Evolutionary conservation across 805 yeast species (phyloP).

Genomic region (Candida schatavii): DNA sequence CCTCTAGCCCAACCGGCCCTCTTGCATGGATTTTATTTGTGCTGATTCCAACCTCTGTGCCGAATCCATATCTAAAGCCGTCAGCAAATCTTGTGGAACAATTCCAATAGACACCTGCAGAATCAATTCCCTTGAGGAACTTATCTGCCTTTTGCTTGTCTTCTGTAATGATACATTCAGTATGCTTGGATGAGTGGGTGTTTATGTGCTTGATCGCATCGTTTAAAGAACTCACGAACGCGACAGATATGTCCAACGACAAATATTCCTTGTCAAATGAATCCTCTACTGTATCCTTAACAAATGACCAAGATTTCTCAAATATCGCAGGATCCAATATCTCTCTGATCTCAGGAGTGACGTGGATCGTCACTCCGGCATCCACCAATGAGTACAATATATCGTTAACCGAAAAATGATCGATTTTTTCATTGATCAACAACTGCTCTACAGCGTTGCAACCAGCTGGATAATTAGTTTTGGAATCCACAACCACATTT

Average conservation of each 20-base stretch:
- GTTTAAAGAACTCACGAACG: conserved; percentile 52
- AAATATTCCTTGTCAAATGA: conserved; percentile 85
- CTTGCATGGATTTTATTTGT: conserved; percentile 97
- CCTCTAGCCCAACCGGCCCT: conserved; percentile 98
- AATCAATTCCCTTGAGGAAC: conserved; percentile 83
- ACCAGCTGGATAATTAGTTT: conserved; percentile 98
- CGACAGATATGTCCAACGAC: conserved; percentile 78
- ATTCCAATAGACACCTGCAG: conserved; percentile 97
- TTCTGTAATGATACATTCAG: conserved; percentile 88
- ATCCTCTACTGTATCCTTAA: conserved; percentile 51
- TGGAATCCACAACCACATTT: conserved; percentile 76
- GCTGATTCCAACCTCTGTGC: conserved; percentile 97
- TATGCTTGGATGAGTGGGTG: conserved; percentile 90
- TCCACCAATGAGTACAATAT: conserved; percentile 45
- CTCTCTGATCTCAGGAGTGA: conserved; percentile 50
- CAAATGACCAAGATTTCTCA: conserved; percentile 18
- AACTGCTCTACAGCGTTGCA: conserved; percentile 95
- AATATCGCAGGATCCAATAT: conserved; percentile 12
- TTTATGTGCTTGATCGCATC: conserved; percentile 88
- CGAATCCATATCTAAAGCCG: conserved; percentile 97
- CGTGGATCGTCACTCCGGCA: conserved; percentile 73
- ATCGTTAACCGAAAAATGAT: conserved; percentile 22
- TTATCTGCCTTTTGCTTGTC: conserved; percentile 65
- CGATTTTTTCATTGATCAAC: conserved; percentile 51
- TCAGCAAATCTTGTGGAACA: conserved; percentile 97